Conservation (phyloP, 2,329 filamentous ascomycete genomes). For the Colletotrichum nymphaeae region DNA sequence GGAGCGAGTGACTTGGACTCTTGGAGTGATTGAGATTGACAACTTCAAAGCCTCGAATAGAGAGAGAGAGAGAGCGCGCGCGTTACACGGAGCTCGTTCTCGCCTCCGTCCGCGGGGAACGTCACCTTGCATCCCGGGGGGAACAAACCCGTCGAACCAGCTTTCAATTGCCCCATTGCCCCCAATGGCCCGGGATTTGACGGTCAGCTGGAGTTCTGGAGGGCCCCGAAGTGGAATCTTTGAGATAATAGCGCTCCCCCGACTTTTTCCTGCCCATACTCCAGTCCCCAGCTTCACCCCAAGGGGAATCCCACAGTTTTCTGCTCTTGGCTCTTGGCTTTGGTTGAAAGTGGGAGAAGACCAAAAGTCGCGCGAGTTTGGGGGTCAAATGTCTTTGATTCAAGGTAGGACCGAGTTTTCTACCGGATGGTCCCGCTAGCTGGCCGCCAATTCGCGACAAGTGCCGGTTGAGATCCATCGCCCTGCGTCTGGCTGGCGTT, state of each 20-base stretch:
- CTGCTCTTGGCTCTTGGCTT: neutral
- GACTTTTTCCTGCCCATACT: neutral
- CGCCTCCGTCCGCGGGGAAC: conserved; percentile 20
- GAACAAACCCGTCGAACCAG: neutral
- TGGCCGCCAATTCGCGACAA: conserved; percentile 10
- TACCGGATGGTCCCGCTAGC: conserved; percentile 9
- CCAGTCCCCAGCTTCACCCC: conserved; percentile 17
- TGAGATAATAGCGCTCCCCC: neutral
- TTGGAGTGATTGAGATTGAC: neutral
- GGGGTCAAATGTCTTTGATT: neutral
- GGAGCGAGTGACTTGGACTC: neutral
- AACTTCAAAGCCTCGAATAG: neutral
- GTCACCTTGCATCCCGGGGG: conserved; percentile 30
- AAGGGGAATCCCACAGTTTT: conserved; percentile 27
- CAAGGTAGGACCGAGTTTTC: conserved; percentile 18
- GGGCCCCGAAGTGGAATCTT: conserved; percentile 7
- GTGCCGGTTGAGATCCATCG: conserved; percentile 20
- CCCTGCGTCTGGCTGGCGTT: neutral
- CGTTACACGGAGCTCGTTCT: conserved; percentile 4
- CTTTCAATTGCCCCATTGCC: conserved; percentile 9
- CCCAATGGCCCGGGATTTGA: neutral
- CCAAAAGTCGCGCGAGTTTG: conserved; percentile 12
- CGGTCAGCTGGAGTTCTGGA: conserved; percentile 14
- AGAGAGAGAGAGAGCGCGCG: neutral
- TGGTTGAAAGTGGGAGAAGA: neutral